Evolutionary conservation across 2,329 filamentous ascomycete genomes (phyloP), one percentile per base, ranked within the genome.

Genomic region (Ophiostoma montium): DNA sequence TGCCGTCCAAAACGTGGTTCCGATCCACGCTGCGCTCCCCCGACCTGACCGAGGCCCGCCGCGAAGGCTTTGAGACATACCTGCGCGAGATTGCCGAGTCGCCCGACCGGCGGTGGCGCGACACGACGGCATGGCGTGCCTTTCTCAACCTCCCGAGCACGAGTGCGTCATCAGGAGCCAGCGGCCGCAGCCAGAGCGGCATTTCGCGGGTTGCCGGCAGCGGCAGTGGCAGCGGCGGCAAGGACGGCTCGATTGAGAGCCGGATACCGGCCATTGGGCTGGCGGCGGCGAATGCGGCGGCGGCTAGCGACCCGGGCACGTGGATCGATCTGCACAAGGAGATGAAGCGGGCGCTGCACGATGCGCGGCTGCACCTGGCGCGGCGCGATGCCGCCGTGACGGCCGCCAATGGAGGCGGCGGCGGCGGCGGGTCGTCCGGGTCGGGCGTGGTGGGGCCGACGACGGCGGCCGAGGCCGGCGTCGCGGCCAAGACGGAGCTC

Each of bases 321-420:
- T 92, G 86, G 86, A 65, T 90, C 23, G 85, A 90, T 59, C 70
- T 86, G 49, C 80, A 88, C 59, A 67, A 76, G 23, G 82, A 88
- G 59, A 71, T 89, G 65, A 89, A 88, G 65, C 69, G 70, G 15
- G 73, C 76, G 54, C 70, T 92, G 30, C 80, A 85, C 59, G 76
- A 83, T 54, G 80, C 80, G 9, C 65, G 82, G 16, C 67, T 78
- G 53, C 75, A 74, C 60, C 66, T 87, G n/a, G 81, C 82, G 35
- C 69, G 75, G 55, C 68, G 85, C 44, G 86, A 92, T 58, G 74
- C 72, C 16, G 78, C 79, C n/a, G 12, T 41, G 30, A 41, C 43
- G 60, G 60, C 27, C 1, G 65, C 63, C 0, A n/a, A 21, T 8
- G 41, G 46, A 21, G 33, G 18, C n/a, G n/a, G n/a, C n/a, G n/a